Conservation (phyloP, 192 early-diverging fungal genomes). For the Rhizophagus clarus region DNA sequence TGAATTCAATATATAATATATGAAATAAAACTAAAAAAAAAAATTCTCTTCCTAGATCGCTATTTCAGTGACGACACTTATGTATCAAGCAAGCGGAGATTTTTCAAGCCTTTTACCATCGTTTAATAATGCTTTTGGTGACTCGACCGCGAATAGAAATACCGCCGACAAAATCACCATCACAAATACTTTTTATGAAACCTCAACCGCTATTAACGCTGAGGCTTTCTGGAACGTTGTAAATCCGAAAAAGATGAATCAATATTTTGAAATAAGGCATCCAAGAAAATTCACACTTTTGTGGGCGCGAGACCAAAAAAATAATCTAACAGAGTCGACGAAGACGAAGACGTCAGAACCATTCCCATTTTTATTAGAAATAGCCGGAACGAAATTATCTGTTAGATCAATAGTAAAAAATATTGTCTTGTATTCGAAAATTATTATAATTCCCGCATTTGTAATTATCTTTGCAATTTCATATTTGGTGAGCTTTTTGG, state of each 20-base stretch:
- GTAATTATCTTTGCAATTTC: slow-evolving; percentile 12
- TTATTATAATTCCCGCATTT: neutral
- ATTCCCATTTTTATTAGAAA: neutral
- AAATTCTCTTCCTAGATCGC: neutral
- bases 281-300: slow-evolving; percentile 13
- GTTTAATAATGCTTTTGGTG: neutral
- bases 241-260: slow-evolving; percentile 48
- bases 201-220: neutral
- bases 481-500: neutral
- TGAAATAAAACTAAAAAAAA: neutral
- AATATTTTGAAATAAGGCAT: slow-evolving; percentile 55
- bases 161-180: neutral
- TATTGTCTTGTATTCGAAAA: neutral
- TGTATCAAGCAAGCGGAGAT: neutral
- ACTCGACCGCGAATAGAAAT: neutral
- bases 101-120: neutral
- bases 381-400: neutral
- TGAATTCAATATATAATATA: neutral
- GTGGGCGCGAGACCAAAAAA: too few relatives aligned
- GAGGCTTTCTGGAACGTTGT: slow-evolving; percentile 53
- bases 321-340: neutral
- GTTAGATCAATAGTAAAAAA: neutral
- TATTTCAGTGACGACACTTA: neutral
- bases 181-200: slow-evolving; percentile 15
- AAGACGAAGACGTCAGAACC: neutral